A percentile compares a stretch with the other conserved stretches of the same genome.
These are phyloP conservation scores for Yarrowia deformans DNA, from an alignment of 805 yeast species.

Conservation along the genomic window DNA sequence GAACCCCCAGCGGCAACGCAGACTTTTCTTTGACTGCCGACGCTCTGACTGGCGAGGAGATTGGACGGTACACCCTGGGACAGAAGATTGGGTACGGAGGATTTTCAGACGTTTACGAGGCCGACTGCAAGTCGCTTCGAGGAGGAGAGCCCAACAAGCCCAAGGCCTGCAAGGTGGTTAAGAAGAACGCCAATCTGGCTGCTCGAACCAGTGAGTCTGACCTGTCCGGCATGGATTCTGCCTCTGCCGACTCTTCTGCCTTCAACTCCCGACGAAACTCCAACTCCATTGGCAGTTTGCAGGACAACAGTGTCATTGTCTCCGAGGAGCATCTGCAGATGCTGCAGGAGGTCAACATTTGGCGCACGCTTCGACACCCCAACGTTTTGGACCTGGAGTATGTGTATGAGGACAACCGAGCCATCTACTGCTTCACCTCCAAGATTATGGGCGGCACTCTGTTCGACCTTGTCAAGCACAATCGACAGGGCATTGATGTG, in stretches of 20 bases:
- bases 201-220: slow-evolving; percentile 22
- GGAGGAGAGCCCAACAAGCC: slow-evolving; percentile 46
- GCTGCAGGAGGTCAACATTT: slow-evolving; percentile 72
- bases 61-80: slow-evolving; percentile 69
- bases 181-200: slow-evolving; percentile 14
- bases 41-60: slow-evolving; percentile 62
- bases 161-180: slow-evolving; percentile 68
- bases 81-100: slow-evolving; percentile 87
- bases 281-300: slow-evolving; percentile 50
- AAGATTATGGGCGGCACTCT: slow-evolving; percentile 78
- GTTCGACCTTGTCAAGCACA: slow-evolving; percentile 70
- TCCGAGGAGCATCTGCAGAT: slow-evolving; percentile 58
- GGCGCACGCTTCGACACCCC: slow-evolving; percentile 73
- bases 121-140: slow-evolving; percentile 49
- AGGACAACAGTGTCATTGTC: slow-evolving; percentile 38
- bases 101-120: slow-evolving; percentile 85
- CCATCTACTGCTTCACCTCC: slow-evolving; percentile 76
- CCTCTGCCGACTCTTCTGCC: slow-evolving; percentile 16
- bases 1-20: slow-evolving; percentile 21
- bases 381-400: slow-evolving; percentile 68
- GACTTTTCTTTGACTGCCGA: slow-evolving; percentile 55
- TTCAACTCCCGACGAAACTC: slow-evolving; percentile 36
- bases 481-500: slow-evolving; percentile 55
- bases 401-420: slow-evolving; percentile 64
- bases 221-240: slow-evolving; percentile 20